Base-by-base conservation (phyloP, 179 eudicot genomes). In the Beta lomatogona region DNA sequence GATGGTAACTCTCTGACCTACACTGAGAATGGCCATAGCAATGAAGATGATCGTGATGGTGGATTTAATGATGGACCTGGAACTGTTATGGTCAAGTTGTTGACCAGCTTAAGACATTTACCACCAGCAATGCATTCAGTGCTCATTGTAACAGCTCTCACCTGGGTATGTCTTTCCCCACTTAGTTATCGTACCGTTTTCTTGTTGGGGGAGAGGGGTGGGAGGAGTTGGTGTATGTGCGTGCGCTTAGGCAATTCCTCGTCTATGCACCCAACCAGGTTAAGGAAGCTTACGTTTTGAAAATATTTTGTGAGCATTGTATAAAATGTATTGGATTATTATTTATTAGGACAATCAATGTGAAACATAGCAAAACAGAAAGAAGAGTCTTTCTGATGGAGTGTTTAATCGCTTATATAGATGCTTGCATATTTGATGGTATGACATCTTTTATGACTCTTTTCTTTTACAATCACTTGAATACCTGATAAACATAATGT, bases 61-160 rank as follows among this genome's bases (percentile, higher is more conserved):
- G 87, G 77, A 85, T 88, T 88, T 65, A 88, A 74, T 79, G 91
- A 94, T 80, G 93, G 91, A 63, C 96, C 94, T 75, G 94, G 92
- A 63, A 94, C 95, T 71, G 98, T 95, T 71, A 83, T 95, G 92
- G 96, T 95, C 50, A 92, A 94, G 82, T 66, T 95, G 82, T 87
- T 94, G 82, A 95, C 98, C 85, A 95, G 98, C 91, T 86, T 95
- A 85, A 92, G 98, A 72, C 94, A 95, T 86, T 84, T 94, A 71
- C 99, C 99, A 67, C 89, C 92, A 82, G 91, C 89, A 21, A 94
- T 95, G 99, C 93, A 94, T 89, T 86, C 96, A 59, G 99, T 94
- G 68, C 96, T 95, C 53, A 80, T 88, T 80, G 99, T 95, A 72
- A 94, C 97, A 89, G 91, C 92, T 79, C 92, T 95, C 80, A 95